Base-by-base conservation (phyloP, 2,329 filamentous ascomycete species). In the Penicillium vulpinum region DNA sequence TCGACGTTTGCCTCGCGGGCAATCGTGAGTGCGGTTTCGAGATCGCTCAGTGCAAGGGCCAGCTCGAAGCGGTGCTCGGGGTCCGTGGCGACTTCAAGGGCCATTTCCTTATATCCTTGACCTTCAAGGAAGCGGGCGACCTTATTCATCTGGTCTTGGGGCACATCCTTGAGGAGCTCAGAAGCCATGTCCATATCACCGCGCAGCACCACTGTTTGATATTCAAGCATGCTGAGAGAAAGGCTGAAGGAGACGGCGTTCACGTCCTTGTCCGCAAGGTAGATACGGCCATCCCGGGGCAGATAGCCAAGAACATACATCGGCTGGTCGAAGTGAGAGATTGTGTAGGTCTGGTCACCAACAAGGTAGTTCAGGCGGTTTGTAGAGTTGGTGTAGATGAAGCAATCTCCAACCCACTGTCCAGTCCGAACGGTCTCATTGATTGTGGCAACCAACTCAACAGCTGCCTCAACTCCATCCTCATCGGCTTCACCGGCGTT, bases 311-410 rank as follows among this genome's bases (percentile, higher is more conserved):
- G 84, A 26, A 96, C 85, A 76, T 97, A 99, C 87, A 95, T 92
- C 26, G 92, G 86, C 73, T 92, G 88, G 76, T 99, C 94, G 70
- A 97, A 97, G 78, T 97, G 93, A 13, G 92, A 94, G 63, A 99
- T 90, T 4, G 93, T 97, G 81, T 97, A 97, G 15, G 92, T 96
- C 78, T 97, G 92, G 77, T 97, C 94, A 63, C 94, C 94, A 15
- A 99, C 93, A 22, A 99, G 86, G 79, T 97, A 97, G 81, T 97
- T 97, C 58, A 99, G 82, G 60, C 94, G 90, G 81, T 97, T 97
- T 10, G 92, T 96, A 74, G 85, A 90, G 82, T 96, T 97, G 54
- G 94, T 97, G 83, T 97, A 99, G 74, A 97, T 92, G 82, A 99
- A 96, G 80, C 93, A 96, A 79, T 99, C 94, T 61, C 94, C 94